phyloP scores from a whole-genome alignment of 371 early-diverging fungal genomes.

The Actinomortierella wolfii region DNA sequence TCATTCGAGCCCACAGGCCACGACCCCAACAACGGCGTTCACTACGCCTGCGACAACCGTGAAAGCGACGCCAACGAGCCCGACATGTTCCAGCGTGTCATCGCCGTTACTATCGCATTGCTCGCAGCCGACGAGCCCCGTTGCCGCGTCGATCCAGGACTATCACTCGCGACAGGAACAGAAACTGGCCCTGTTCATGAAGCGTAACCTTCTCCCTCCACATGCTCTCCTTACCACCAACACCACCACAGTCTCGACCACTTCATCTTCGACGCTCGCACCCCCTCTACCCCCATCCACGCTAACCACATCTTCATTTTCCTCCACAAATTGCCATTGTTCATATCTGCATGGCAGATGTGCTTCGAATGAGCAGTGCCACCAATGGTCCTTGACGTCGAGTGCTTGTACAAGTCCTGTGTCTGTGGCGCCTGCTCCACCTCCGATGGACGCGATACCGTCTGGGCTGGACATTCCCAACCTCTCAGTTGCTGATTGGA shows the following conservation, averaged over 20 bases:
- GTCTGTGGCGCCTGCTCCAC: slow-evolving; percentile 12
- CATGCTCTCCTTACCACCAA: slow-evolving; percentile 20
- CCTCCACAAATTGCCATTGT: too few species aligned
- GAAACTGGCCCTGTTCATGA: slow-evolving; percentile 42
- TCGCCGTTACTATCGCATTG: slow-evolving; percentile 10
- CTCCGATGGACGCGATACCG: slow-evolving; percentile 19
- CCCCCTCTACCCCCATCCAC: too few species aligned
- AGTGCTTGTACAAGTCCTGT: too few species aligned
- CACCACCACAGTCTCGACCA: neutral
- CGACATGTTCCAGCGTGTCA: neutral
- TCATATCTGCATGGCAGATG: too few species aligned
- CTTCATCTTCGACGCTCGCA: neutral
- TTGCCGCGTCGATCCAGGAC: slow-evolving; percentile 41
- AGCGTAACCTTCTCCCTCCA: slow-evolving; percentile 41
- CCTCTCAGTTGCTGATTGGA: slow-evolving; percentile 33
- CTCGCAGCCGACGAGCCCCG: slow-evolving; percentile 37
- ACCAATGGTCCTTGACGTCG: too few species aligned
- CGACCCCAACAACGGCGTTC: slow-evolving; percentile 35
- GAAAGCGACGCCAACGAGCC: slow-evolving; percentile 30
- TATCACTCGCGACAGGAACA: slow-evolving; percentile 37
- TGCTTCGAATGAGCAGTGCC: too few species aligned
- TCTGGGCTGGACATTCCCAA: slow-evolving; percentile 32
- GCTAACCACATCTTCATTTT: too few species aligned
- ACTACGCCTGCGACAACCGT: slow-evolving; percentile 30
- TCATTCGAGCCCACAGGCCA: slow-evolving; percentile 18